phyloP scores from a whole-genome alignment of 2,329 filamentous ascomycete species.

The Xylaria sp. region DNA sequence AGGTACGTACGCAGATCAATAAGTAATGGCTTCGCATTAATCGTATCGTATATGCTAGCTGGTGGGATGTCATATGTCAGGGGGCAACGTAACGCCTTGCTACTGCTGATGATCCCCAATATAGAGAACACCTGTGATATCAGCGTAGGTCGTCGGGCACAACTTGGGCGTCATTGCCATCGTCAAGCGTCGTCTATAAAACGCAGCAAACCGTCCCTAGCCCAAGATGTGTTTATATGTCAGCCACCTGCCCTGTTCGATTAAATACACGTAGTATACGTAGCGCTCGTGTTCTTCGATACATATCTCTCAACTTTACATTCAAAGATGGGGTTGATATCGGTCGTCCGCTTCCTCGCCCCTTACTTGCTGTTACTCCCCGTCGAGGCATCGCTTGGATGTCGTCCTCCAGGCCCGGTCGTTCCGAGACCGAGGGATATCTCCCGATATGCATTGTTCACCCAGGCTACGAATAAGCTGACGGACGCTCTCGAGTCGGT shows the following conservation, averaged over 20 bases:
- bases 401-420: conserved; percentile 6
- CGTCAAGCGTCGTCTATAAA: background rate
- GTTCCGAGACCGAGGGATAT: background rate
- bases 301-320: too few species aligned
- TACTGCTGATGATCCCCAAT: background rate
- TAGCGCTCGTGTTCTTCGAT: too few species aligned
- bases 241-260: background rate
- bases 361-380: background rate
- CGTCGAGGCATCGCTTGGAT: background rate
- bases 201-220: background rate
- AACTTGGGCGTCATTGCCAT: background rate
- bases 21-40: background rate
- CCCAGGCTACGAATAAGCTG: background rate
- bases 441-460: background rate
- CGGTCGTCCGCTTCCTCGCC: background rate
- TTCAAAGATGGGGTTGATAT: background rate
- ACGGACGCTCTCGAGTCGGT: background rate
- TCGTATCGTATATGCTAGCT: background rate
- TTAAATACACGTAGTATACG: background rate
- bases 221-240: background rate
- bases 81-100: background rate
- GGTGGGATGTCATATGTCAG: background rate
- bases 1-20: background rate
- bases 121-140: background rate
- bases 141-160: background rate